Evolutionary conservation across 192 early-diverging fungal species (phyloP).

Genomic region (Umbelopsis sp.): DNA sequence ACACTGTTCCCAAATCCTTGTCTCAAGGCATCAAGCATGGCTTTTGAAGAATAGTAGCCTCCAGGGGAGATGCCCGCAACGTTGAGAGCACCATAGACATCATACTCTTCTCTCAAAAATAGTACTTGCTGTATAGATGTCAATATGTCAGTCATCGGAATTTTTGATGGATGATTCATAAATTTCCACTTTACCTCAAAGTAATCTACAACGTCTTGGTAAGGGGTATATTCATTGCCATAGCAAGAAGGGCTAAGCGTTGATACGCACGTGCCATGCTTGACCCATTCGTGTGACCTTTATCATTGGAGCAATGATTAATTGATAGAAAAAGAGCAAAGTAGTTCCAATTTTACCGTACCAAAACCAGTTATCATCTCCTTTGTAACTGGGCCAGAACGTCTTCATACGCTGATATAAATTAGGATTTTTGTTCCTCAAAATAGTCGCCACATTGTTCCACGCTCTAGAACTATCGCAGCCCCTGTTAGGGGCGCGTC

Average conservation of each 20-base stretch:
- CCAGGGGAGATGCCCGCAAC: slow-evolving; percentile 53
- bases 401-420: slow-evolving; percentile 39
- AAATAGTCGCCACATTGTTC: slow-evolving; percentile 56
- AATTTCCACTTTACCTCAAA: slow-evolving; percentile 28
- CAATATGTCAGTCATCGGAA: slow-evolving; percentile 52
- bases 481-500: slow-evolving; percentile 45
- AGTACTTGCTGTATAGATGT: slow-evolving; percentile 41
- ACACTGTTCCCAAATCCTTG: slow-evolving; percentile 43
- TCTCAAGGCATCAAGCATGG: slow-evolving; percentile 47
- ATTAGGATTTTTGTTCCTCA: slow-evolving; percentile 33
- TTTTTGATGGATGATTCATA: slow-evolving; percentile 11
- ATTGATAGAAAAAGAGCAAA: not conserved
- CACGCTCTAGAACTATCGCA: slow-evolving; percentile 68
- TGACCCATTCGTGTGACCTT: slow-evolving; percentile 57
- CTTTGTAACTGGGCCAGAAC: slow-evolving; percentile 63
- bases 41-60: slow-evolving; percentile 40
- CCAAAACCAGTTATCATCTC: slow-evolving; percentile 64
- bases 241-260: slow-evolving; percentile 46
- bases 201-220: slow-evolving; percentile 45
- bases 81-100: slow-evolving; percentile 44
- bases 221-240: slow-evolving; percentile 37
- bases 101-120: slow-evolving; percentile 39
- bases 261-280: slow-evolving; percentile 52
- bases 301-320: slow-evolving; percentile 27
- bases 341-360: not conserved